phyloP scores from a whole-genome alignment of 176 grass and related monocot species.

The Alopecurus myosuroides region DNA sequence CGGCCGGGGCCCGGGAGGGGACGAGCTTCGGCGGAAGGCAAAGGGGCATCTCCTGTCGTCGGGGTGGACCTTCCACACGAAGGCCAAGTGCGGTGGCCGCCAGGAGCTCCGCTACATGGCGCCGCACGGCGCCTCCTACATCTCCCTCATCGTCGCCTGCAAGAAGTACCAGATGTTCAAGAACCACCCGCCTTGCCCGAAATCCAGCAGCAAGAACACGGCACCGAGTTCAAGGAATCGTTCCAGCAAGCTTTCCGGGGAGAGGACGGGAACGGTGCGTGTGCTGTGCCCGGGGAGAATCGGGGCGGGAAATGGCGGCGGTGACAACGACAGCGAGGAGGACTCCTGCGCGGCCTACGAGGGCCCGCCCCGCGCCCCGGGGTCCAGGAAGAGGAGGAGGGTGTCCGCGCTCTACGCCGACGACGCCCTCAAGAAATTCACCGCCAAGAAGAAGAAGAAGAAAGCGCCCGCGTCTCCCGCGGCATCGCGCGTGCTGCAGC shows the following conservation, averaged over 20 bases:
- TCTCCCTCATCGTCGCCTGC: slow-evolving; percentile 58
- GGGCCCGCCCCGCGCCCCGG: not conserved
- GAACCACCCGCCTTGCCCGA: not conserved
- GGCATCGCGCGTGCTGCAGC: not conserved
- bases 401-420: not conserved
- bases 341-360: not conserved
- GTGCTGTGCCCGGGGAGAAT: not conserved
- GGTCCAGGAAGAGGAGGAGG: slow-evolving; percentile 2
- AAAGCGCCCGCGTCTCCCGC: not conserved
- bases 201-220: not conserved
- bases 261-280: not conserved
- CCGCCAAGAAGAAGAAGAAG: not conserved
- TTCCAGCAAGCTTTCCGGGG: not conserved
- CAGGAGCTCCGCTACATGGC: slow-evolving; percentile 30
- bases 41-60: slow-evolving; percentile 22
- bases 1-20: not conserved
- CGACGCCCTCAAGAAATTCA: not conserved
- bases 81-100: slow-evolving; percentile 1
- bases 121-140: slow-evolving; percentile 41
- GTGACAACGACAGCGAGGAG: not conserved
- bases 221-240: not conserved
- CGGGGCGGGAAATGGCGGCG: no score
- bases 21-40: slow-evolving; percentile 18
- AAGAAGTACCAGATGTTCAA: not conserved
- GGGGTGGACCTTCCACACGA: slow-evolving; percentile 24